phyloP scores from a whole-genome alignment of 1,139 yeast genomes.

The Yueomyces sp. region DNA sequence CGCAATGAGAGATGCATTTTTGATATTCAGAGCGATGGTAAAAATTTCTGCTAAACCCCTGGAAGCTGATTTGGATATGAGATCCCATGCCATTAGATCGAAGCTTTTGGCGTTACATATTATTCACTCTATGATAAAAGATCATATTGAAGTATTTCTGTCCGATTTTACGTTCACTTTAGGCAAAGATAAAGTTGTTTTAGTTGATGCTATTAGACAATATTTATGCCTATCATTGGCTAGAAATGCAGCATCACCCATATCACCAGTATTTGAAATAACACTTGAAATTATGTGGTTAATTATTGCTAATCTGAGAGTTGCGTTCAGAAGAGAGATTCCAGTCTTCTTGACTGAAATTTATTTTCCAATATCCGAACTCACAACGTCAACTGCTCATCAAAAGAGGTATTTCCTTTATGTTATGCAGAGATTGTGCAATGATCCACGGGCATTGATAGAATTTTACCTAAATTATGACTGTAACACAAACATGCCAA shows the following conservation, averaged over 20 bases:
- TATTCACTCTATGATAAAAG: slow-evolving; percentile 72
- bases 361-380: slow-evolving; percentile 86
- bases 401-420: slow-evolving; percentile 81
- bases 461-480: slow-evolving; percentile 93
- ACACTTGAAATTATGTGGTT: slow-evolving; percentile 91
- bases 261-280: slow-evolving; percentile 86
- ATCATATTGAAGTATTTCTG: slow-evolving; percentile 73
- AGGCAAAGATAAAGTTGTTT: slow-evolving; percentile 46
- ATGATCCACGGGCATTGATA: slow-evolving; percentile 80
- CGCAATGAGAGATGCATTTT: slow-evolving; percentile 78
- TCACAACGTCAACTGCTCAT: slow-evolving; percentile 83
- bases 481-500: slow-evolving; percentile 76
- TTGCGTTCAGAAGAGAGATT: slow-evolving; percentile 81
- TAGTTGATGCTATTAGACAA: slow-evolving; percentile 74
- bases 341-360: slow-evolving; percentile 90
- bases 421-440: slow-evolving; percentile 66
- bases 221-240: slow-evolving; percentile 74
- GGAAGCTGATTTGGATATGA: slow-evolving; percentile 73
- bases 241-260: slow-evolving; percentile 84
- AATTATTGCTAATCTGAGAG: slow-evolving; percentile 66
- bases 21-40: slow-evolving; percentile 89
- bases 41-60: slow-evolving; percentile 73
- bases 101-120: slow-evolving; percentile 80
- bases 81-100: slow-evolving; percentile 85
- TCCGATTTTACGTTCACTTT: slow-evolving; percentile 51